Conservation (phyloP, 768 basidiomycete genomes). For the Amanita phalloides region DNA sequence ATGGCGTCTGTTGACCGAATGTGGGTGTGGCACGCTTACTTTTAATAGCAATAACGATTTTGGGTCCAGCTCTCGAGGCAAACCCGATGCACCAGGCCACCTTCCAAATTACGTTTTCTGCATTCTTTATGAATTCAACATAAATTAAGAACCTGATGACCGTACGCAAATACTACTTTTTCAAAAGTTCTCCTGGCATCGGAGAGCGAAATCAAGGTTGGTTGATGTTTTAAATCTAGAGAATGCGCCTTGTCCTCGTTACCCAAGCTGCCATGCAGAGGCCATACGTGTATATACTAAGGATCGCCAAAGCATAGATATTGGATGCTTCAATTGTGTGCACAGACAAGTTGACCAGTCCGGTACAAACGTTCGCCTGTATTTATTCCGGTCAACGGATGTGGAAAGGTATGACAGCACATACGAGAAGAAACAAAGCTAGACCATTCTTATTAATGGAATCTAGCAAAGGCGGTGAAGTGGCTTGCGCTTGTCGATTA, state of each 20-base stretch:
- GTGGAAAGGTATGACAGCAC: slow-evolving; percentile 17
- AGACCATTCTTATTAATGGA: slow-evolving; percentile 81
- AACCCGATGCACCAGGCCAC: not conserved
- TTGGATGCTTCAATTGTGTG: slow-evolving; percentile 71
- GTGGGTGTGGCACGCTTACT: not conserved
- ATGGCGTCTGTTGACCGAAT: slow-evolving; percentile 3
- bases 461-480: slow-evolving; percentile 45
- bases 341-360: slow-evolving; percentile 70
- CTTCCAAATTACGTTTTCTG: not conserved
- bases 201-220: too few species aligned
- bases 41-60: not conserved
- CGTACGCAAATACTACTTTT: too few species aligned
- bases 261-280: slow-evolving; percentile 59
- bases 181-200: too few species aligned
- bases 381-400: not conserved
- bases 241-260: not conserved
- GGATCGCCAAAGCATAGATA: slow-evolving; percentile 44
- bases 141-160: too few species aligned
- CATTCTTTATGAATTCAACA: too few species aligned
- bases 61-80: not conserved
- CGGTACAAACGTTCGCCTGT: slow-evolving; percentile 84
- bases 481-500: not conserved
- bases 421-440: slow-evolving; percentile 68
- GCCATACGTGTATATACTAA: slow-evolving; percentile 47
- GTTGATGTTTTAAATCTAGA: not conserved